Evolutionary conservation across 495 filamentous ascomycete genomes (phyloP).

Genomic region (Lasiosphaeris hirsuta): DNA sequence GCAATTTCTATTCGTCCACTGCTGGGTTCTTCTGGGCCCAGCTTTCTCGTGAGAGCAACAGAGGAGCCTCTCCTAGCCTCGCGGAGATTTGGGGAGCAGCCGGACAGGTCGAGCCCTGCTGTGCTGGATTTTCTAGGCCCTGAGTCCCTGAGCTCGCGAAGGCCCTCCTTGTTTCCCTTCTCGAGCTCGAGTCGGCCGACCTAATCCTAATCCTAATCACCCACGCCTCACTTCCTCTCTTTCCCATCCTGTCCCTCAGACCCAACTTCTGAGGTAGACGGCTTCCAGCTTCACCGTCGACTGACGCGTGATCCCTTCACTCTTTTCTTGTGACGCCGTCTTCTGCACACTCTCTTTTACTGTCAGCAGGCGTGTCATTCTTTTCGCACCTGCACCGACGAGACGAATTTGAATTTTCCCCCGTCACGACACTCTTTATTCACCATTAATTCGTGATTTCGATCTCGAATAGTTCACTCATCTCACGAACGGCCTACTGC

Average conservation of each 20-base stretch:
- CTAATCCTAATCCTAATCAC: constrained; percentile 20
- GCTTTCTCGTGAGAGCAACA: constrained; percentile 3
- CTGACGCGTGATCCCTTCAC: constrained; percentile 35
- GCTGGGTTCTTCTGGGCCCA: not conserved
- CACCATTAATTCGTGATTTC: constrained; percentile 5
- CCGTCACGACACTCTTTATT: constrained; percentile 29
- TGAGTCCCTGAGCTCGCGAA: constrained; percentile 13
- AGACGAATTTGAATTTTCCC: constrained; percentile 12
- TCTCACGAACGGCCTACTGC: constrained; percentile 7
- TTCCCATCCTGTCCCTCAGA: constrained; percentile 7
- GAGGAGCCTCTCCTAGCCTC: constrained; percentile 16
- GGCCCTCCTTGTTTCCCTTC: constrained; percentile 6
- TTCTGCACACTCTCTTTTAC: constrained; percentile 31
- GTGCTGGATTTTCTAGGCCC: not conserved
- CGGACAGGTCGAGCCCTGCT: constrained; percentile 4
- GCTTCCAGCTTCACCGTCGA: constrained; percentile 28
- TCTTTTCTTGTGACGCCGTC: constrained; percentile 28
- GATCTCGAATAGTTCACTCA: constrained; percentile 9
- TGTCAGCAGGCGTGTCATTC: constrained; percentile 50
- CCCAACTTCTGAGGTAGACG: constrained; percentile 21
- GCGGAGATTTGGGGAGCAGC: constrained; percentile 31
- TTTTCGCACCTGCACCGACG: constrained; percentile 25
- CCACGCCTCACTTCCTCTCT: constrained; percentile 8
- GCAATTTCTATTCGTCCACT: constrained; percentile 35
- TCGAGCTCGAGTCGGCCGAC: not conserved